These are phyloP conservation scores for Phanerochaete sordida DNA, from an alignment of 768 basidiomycete species.

Conservation along the genomic window DNA sequence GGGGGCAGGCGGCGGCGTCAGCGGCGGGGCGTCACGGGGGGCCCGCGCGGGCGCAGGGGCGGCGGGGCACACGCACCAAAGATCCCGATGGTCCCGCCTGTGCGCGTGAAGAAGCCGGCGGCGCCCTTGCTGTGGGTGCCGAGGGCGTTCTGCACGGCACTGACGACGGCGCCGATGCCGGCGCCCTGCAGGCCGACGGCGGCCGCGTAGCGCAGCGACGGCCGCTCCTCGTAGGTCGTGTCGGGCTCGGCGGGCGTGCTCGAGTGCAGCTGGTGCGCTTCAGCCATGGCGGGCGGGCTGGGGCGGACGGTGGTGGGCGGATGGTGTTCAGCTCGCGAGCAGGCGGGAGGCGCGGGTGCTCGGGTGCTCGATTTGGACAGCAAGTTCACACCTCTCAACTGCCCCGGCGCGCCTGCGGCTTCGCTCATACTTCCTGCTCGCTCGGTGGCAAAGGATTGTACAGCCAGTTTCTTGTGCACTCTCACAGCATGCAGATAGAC, in stretches of 20 bases:
- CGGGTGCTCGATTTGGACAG: conserved; percentile 1
- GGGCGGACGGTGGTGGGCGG: conserved; percentile 5
- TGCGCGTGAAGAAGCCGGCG: conserved; percentile 81
- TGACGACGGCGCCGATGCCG: conserved; percentile 64
- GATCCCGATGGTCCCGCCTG: conserved; percentile 86
- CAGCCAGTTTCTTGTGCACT: neutral
- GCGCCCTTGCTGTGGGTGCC: conserved; percentile 75
- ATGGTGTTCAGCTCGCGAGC: neutral
- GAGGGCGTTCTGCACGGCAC: conserved; percentile 77
- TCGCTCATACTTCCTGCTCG: neutral
- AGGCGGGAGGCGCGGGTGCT: conserved; percentile 5
- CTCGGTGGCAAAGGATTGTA: neutral
- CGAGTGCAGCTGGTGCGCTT: conserved; percentile 13
- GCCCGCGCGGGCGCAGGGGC: neutral
- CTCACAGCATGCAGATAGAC: neutral
- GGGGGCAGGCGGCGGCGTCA: conserved; percentile 2
- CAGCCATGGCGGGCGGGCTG: conserved; percentile 22
- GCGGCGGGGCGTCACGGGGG: conserved; percentile 7
- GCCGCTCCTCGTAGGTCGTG: conserved; percentile 44
- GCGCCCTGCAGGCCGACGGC: conserved; percentile 61
- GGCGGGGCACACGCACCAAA: conserved; percentile 56
- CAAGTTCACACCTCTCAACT: neutral
- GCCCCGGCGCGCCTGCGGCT: conserved; percentile 3
- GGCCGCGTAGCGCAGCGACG: conserved; percentile 53
- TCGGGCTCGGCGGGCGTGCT: neutral